These are phyloP conservation scores for Chlamydomonas applanata DNA, from an alignment of 139 green algal species.

Conservation along the genomic window DNA sequence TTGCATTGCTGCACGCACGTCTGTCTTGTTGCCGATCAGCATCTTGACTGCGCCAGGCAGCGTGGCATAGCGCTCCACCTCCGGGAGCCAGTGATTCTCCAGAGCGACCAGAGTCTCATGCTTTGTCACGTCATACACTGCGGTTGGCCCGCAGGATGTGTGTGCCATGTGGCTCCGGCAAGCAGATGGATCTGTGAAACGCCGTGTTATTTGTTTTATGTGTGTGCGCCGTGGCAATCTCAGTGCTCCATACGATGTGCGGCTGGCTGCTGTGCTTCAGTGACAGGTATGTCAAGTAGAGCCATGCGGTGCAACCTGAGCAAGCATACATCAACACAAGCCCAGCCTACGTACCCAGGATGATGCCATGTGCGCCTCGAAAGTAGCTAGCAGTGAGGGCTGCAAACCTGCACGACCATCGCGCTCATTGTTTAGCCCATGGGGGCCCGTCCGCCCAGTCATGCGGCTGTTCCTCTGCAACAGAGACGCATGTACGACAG, in stretches of 20 bases:
- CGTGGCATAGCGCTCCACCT: slow-evolving; percentile 24
- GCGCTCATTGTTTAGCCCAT: too few species aligned
- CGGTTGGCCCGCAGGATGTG: neutral
- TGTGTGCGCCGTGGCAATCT: too few species aligned
- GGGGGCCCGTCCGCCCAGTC: too few species aligned
- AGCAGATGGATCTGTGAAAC: too few species aligned
- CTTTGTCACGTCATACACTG: slow-evolving; percentile 53
- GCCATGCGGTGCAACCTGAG: neutral
- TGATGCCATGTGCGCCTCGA: slow-evolving; percentile 41
- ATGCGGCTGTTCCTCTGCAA: too few species aligned
- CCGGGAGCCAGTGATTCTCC: slow-evolving; percentile 37
- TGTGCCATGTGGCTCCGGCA: too few species aligned
- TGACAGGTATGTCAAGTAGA: too few species aligned
- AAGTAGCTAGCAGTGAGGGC: slow-evolving; percentile 34
- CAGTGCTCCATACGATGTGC: neutral
- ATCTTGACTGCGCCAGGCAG: slow-evolving; percentile 35
- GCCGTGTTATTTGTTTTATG: too few species aligned
- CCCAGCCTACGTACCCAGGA: slow-evolving; percentile 26
- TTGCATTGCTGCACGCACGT: slow-evolving; percentile 12
- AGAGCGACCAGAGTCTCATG: slow-evolving; percentile 32
- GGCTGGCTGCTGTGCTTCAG: neutral
- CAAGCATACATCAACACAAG: neutral
- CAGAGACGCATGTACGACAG: too few species aligned
- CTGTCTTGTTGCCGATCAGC: slow-evolving; percentile 48
- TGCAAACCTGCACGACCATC: slow-evolving; percentile 12